Conservation (phyloP, 2,329 filamentous ascomycete species). For the Teratosphaeria gauchensis region DNA sequence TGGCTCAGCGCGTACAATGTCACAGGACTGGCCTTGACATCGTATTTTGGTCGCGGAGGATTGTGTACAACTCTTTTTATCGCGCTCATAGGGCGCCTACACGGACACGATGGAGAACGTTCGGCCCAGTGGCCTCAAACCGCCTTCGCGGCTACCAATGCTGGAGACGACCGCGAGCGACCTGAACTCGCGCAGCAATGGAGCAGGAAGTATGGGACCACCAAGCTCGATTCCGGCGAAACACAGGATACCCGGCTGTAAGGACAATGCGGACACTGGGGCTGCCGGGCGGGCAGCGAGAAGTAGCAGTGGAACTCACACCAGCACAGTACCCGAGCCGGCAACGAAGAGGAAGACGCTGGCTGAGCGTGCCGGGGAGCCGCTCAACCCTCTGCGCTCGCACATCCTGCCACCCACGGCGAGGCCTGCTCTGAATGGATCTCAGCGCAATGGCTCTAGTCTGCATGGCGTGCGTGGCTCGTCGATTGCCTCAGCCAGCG, state of each 20-base stretch:
- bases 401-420: conserved; percentile 14
- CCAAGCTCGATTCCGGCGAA: conserved; percentile 27
- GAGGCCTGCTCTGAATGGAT: neutral
- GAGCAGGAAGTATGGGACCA: conserved; percentile 18
- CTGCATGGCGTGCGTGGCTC: conserved; percentile 35
- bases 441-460: neutral
- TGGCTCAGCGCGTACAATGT: neutral
- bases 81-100: neutral
- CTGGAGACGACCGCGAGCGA: conserved; percentile 25
- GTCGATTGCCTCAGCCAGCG: conserved; percentile 33
- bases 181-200: conserved; percentile 41
- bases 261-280: conserved; percentile 10
- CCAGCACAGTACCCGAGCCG: conserved; percentile 33
- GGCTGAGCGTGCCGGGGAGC: conserved; percentile 38
- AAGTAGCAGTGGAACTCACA: neutral
- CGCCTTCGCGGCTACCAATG: conserved; percentile 22
- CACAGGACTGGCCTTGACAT: neutral
- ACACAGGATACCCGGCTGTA: conserved; percentile 43
- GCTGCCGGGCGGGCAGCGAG: neutral
- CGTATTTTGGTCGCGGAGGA: neutral
- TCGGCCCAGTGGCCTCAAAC: conserved; percentile 23
- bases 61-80: neutral
- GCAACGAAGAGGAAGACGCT: conserved; percentile 44
- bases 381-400: conserved; percentile 23
- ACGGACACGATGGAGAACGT: conserved; percentile 18